Evolutionary conservation across 2,329 filamentous ascomycete species (phyloP).

Genomic region (Fusarium kyushuense): DNA sequence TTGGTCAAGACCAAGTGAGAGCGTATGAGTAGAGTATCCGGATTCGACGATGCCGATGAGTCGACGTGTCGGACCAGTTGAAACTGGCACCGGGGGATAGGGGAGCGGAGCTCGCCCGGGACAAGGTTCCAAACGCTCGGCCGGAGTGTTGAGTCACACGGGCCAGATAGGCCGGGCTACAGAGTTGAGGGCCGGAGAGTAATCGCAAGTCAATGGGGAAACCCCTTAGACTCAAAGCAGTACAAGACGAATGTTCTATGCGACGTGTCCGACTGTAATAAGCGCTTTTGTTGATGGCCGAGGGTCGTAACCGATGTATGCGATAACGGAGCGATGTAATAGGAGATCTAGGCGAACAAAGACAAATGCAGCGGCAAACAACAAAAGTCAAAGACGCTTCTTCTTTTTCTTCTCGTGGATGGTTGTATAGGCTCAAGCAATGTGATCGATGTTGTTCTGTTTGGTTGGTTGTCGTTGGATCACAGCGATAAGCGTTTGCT

Average conservation of each 20-base stretch:
- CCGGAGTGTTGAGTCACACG: conserved; percentile 44
- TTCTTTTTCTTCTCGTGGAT: conserved; percentile 53
- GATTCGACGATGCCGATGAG: conserved; percentile 48
- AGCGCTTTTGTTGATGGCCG: conserved; percentile 31
- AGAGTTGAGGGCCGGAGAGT: conserved; percentile 22
- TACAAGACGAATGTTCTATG: conserved; percentile 30
- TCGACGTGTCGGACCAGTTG: conserved; percentile 49
- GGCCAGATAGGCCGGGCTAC: conserved; percentile 35
- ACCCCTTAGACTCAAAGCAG: conserved; percentile 46
- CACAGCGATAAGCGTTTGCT: conserved; percentile 41
- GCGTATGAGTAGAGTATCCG: conserved; percentile 27
- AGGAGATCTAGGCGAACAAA: conserved; percentile 36
- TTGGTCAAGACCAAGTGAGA: conserved; percentile 26
- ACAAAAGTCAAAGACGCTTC: conserved; percentile 48
- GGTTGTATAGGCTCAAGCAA: conserved; percentile 36
- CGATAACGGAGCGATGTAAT: conserved; percentile 23
- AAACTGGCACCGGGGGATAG: conserved; percentile 46
- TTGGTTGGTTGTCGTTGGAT: conserved; percentile 30
- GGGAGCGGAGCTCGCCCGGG: conserved; percentile 51
- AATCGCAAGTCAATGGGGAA: conserved; percentile 34
- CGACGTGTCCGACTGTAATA: conserved; percentile 14
- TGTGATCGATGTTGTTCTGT: conserved; percentile 30
- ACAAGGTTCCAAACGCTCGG: conserved; percentile 42
- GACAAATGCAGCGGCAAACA: conserved; percentile 38
- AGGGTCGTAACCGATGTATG: conserved; percentile 21